Conservation (phyloP, 371 early-diverging fungal species). For the Mortierella sp. region DNA sequence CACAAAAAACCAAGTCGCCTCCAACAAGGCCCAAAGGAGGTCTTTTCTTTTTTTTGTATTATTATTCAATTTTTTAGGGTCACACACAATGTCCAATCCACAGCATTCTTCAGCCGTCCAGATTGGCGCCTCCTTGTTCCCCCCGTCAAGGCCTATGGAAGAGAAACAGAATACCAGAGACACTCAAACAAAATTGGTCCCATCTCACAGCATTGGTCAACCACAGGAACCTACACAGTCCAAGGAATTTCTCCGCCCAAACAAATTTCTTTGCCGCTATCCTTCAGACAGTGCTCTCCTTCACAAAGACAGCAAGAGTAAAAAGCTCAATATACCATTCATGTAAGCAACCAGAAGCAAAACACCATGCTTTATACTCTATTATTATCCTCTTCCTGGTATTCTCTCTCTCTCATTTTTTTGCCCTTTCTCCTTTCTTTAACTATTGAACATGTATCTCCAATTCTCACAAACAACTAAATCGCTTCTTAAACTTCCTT, state of each 20-base stretch:
- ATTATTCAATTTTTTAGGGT: no score
- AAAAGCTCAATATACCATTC: neutral
- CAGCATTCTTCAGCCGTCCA: neutral
- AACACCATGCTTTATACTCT: neutral
- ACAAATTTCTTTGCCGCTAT: no score
- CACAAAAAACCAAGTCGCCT: neutral
- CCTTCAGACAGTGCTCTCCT: constrained; percentile 2
- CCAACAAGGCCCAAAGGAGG: neutral
- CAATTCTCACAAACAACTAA: neutral
- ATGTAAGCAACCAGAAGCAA: neutral
- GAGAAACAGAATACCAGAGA: neutral
- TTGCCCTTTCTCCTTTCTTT: neutral
- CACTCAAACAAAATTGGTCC: neutral
- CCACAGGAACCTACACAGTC: neutral
- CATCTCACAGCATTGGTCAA: neutral
- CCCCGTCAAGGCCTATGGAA: neutral
- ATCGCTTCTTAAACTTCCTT: constrained; percentile 1
- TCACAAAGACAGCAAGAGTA: neutral
- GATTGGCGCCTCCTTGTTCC: neutral
- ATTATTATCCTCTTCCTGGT: neutral
- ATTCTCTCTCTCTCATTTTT: neutral
- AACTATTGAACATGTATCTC: neutral
- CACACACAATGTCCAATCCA: neutral
- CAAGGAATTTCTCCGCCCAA: neutral
- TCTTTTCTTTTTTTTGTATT: no score